Evolutionary conservation across 805 yeast genomes (phyloP), one percentile per base, ranked within the genome.

Genomic region (Schwanniomyces sp.): DNA sequence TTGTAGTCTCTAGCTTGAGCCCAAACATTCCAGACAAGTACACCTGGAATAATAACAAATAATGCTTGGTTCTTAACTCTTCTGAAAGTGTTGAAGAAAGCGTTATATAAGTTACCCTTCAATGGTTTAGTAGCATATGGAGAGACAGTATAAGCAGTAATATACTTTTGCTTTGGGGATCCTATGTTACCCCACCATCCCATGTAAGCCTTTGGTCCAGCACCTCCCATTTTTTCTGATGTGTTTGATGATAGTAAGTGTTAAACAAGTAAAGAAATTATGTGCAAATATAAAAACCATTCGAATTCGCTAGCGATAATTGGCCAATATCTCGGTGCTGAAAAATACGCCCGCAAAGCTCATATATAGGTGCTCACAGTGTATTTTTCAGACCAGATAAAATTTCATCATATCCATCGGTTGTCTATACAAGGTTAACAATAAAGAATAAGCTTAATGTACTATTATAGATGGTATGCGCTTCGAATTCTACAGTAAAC

Each of bases 171-270:
- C 60, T 80, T 81, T 67, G 94, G 91, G 71, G 88, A 80, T 66
- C 95, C 96, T 66, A 91, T 72, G 76, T 78, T 71, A 66, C 97
- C 97, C 97, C 97, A 91, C 97, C 97, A 91, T 61, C 97, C 97
- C 92, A 88, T 85, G 66, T 86, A 91, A 64, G 90, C 67, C 60
- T 80, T 82, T 61, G 85, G 84, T 60, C 81, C 81, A 43, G 56
- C 53, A 46, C 68, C 68, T 47, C 59, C 68, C 68, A 63, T 63
- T 41, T 39, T 58, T 28, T 18, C 27, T 37, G 27, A 37, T 37
- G 40, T 37, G n/a, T 32, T 32, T 41, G 25, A 21, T 41, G 21
- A 9, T 18, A 32, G 39, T 41, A 25, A 32, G 21, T 32, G 10
- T 11, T 32, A 32, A 32, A 14, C 8, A 32, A 30, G 16, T 30